These are phyloP conservation scores for Seiridium unicorne DNA, from an alignment of 2,329 filamentous ascomycete species.

Conservation along the genomic window DNA sequence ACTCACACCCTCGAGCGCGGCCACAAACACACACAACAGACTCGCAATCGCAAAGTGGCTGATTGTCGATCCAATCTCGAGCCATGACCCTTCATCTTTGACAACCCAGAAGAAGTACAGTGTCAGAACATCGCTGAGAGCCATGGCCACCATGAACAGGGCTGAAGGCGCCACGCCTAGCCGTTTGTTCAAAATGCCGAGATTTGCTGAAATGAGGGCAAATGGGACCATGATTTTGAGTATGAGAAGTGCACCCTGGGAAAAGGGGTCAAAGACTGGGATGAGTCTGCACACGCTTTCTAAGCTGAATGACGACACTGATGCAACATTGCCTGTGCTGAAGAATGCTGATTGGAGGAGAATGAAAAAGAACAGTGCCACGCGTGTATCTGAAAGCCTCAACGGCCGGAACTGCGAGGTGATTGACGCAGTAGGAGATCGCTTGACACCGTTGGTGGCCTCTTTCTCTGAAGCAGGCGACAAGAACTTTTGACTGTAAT, in stretches of 20 bases:
- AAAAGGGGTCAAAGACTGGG: constrained; percentile 91
- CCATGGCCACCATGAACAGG: constrained; percentile 93
- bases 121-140: constrained; percentile 85
- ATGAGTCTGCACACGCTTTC: constrained; percentile 86
- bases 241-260: constrained; percentile 81
- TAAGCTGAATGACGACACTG: constrained; percentile 87
- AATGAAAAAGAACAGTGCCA: constrained; percentile 92
- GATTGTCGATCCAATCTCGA: constrained; percentile 96
- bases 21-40: constrained; percentile 85
- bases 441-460: not conserved
- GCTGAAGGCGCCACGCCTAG: constrained; percentile 84
- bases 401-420: constrained; percentile 59
- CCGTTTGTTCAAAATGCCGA: constrained; percentile 86
- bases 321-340: constrained; percentile 93
- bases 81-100: constrained; percentile 92
- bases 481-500: constrained; percentile 61
- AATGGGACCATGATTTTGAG: constrained; percentile 94
- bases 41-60: constrained; percentile 95
- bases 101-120: constrained; percentile 98
- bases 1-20: constrained; percentile 80
- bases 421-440: constrained; percentile 12
- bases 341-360: constrained; percentile 96
- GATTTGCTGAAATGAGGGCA: constrained; percentile 83
- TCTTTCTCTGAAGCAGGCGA: constrained; percentile 19
- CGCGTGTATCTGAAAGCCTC: constrained; percentile 78